phyloP scores from a whole-genome alignment of 2,329 filamentous ascomycete genomes.

The Cladophialophora chaetospira region DNA sequence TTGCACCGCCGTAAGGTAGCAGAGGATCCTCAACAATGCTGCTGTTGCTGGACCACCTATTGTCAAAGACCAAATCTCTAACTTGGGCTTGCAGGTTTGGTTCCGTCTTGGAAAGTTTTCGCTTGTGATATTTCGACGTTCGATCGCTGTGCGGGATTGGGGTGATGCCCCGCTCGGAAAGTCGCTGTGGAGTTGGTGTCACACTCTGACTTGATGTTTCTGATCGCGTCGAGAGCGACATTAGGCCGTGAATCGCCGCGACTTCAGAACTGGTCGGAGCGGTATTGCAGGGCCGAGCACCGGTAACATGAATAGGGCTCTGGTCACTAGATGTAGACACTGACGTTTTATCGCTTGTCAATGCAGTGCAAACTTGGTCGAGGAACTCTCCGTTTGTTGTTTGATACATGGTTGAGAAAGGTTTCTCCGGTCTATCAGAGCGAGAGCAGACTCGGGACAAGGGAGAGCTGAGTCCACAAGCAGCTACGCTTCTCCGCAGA shows the following conservation, averaged over 20 bases:
- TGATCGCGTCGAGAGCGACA: conserved; percentile 23
- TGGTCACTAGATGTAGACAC: conserved; percentile 6
- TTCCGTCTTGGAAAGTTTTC: conserved; percentile 25
- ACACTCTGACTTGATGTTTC: conserved; percentile 27
- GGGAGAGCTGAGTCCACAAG: conserved; percentile 15
- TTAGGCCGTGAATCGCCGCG: conserved; percentile 19
- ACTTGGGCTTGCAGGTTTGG: conserved; percentile 23
- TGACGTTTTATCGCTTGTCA: background rate
- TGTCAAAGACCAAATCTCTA: conserved; percentile 1
- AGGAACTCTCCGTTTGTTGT: background rate
- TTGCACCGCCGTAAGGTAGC: conserved; percentile 9
- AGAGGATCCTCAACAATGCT: conserved; percentile 18
- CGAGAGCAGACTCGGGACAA: conserved; percentile 15
- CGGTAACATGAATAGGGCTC: conserved; percentile 16
- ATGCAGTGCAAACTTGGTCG: background rate
- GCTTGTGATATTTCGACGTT: conserved; percentile 25
- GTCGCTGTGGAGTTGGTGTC: conserved; percentile 24
- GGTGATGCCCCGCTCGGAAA: conserved; percentile 1
- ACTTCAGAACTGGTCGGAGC: conserved; percentile 18
- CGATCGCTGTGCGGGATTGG: background rate
- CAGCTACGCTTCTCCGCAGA: background rate
- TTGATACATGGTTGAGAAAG: background rate
- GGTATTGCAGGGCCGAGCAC: background rate
- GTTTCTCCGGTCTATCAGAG: conserved; percentile 9
- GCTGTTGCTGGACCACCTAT: conserved; percentile 1